Conservation (phyloP, 2,329 filamentous ascomycete species). For the Sarocladium brachiariae region DNA sequence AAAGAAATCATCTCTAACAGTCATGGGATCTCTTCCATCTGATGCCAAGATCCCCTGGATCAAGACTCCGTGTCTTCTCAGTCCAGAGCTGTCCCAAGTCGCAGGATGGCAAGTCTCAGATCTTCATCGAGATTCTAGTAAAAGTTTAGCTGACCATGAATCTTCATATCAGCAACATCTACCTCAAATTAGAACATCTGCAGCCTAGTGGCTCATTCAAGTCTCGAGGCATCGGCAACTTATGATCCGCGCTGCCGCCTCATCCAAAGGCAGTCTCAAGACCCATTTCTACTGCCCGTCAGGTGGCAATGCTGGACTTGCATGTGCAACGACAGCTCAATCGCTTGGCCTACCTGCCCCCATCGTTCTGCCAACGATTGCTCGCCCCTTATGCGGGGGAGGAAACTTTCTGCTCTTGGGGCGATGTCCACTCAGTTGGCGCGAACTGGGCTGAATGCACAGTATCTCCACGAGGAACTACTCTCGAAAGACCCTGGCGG, state of each 20-base stretch:
- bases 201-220: conserved; percentile 86
- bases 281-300: conserved; percentile 73
- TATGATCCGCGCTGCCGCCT: conserved; percentile 44
- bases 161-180: conserved; percentile 56
- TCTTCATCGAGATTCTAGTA: too few relatives aligned
- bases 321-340: conserved; percentile 66
- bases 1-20: conserved; percentile 9
- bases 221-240: conserved; percentile 67
- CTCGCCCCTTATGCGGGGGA: conserved; percentile 63
- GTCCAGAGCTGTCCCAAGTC: conserved; percentile 56
- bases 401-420: conserved; percentile 64
- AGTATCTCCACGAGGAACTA: conserved; percentile 52
- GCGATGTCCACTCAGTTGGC: conserved; percentile 62
- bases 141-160: conserved; percentile 14
- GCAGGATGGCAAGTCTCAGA: conserved; percentile 58
- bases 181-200: conserved; percentile 78
- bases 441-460: conserved; percentile 65
- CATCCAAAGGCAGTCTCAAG: conserved; percentile 15
- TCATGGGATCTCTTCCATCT: conserved; percentile 34
- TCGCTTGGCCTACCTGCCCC: conserved; percentile 60
- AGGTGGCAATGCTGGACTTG: conserved; percentile 80
- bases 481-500: conserved; percentile 43
- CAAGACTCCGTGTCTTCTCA: conserved; percentile 64
- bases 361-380: conserved; percentile 64
- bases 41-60: conserved; percentile 53